A percentile compares a stretch with the other conserved stretches of the same genome.
These are phyloP conservation scores for Macaranga tanarius DNA, from an alignment of 441 rosid genomes.

Conservation along the genomic window DNA sequence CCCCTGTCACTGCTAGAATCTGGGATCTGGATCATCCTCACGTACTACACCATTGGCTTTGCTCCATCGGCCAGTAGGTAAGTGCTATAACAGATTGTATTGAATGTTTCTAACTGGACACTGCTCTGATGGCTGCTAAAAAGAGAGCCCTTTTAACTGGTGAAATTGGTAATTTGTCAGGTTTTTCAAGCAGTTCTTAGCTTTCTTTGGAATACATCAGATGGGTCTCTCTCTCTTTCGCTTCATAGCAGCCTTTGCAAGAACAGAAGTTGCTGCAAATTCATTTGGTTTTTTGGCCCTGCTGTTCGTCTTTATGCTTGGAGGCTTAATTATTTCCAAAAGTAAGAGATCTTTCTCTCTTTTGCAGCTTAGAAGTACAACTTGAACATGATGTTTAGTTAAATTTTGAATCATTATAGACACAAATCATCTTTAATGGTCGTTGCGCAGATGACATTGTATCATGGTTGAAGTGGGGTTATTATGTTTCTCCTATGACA, in stretches of 20 bases:
- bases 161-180: conserved; percentile 26
- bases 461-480: conserved; percentile 83
- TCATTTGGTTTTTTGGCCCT: conserved; percentile 50
- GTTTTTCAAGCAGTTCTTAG: conserved; percentile 59
- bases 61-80: conserved; percentile 62
- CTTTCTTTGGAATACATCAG: conserved; percentile 56
- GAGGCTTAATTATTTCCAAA: conserved; percentile 63
- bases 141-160: background rate
- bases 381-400: background rate
- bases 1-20: conserved; percentile 62
- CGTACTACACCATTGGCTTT: conserved; percentile 71
- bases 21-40: conserved; percentile 60
- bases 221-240: conserved; percentile 63
- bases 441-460: conserved; percentile 55
- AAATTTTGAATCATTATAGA: background rate
- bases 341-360: conserved; percentile 32
- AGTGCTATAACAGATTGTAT: conserved; percentile 1
- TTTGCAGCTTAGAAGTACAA: background rate
- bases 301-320: conserved; percentile 56
- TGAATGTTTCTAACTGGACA: background rate
- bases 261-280: conserved; percentile 54
- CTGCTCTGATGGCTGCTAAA: background rate
- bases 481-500: conserved; percentile 79
- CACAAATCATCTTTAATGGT: background rate
- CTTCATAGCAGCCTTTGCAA: conserved; percentile 57